phyloP scores from a whole-genome alignment of 306 rosid genomes.

The Boehmeria nivea region DNA sequence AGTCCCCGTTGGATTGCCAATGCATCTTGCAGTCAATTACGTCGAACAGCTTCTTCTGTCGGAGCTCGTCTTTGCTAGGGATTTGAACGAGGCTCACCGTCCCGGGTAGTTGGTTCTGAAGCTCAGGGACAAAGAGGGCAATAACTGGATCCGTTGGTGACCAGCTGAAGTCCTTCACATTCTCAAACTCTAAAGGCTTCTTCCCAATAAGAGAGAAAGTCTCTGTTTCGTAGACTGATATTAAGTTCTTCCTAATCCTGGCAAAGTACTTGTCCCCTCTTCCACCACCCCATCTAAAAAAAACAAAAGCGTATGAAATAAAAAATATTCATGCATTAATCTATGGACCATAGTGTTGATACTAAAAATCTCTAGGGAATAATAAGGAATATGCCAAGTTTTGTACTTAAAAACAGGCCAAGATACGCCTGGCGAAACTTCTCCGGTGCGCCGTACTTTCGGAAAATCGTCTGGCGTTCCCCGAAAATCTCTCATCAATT shows the following conservation, averaged over 20 bases:
- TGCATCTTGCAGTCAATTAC: slow-evolving; percentile 85
- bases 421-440: slow-evolving; percentile 67
- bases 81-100: slow-evolving; percentile 87
- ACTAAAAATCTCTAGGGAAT: no score
- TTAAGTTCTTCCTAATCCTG: slow-evolving; percentile 67
- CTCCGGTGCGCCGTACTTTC: slow-evolving; percentile 65
- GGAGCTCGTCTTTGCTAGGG: slow-evolving; percentile 77
- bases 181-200: slow-evolving; percentile 72
- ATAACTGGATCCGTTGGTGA: slow-evolving; percentile 83
- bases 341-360: no score
- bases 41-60: slow-evolving; percentile 68
- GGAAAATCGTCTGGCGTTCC: slow-evolving; percentile 85
- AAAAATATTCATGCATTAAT: no score
- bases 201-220: slow-evolving; percentile 78
- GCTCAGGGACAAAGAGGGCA: slow-evolving; percentile 84
- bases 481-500: slow-evolving; percentile 81
- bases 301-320: no score
- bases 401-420: slow-evolving; percentile 87
- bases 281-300: slow-evolving; percentile 79
- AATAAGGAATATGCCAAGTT: no score
- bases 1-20: slow-evolving; percentile 90
- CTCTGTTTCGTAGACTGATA: slow-evolving; percentile 79
- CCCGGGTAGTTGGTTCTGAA: no score
- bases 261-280: slow-evolving; percentile 78
- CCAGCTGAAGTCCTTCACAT: slow-evolving; percentile 86